phyloP scores from a whole-genome alignment of 2,329 filamentous ascomycete genomes.

The Pseudohalonectria lignicola region DNA sequence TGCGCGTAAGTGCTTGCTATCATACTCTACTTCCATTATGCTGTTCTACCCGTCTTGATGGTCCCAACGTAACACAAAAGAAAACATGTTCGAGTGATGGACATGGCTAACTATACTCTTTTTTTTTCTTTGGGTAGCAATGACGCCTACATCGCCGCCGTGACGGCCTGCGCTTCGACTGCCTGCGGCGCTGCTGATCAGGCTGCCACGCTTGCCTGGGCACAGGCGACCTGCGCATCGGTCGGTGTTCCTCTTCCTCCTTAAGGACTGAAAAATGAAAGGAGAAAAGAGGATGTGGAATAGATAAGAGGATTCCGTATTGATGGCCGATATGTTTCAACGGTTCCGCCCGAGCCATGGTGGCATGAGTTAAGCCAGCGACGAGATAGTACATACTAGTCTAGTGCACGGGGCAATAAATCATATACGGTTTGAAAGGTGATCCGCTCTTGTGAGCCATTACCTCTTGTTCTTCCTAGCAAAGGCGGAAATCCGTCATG shows the following conservation, averaged over 20 bases:
- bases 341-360: no score
- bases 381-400: no score
- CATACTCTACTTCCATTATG: background rate
- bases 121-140: background rate
- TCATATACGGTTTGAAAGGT: no score
- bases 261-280: no score
- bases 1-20: background rate
- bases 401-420: no score
- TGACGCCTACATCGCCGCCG: background rate
- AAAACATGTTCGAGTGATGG: background rate
- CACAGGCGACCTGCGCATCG: background rate
- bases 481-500: no score
- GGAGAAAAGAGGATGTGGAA: no score
- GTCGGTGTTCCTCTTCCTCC: constrained; percentile 2
- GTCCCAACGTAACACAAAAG: no score
- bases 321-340: background rate
- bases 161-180: background rate
- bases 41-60: no score
- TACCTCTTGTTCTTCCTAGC: no score
- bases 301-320: background rate
- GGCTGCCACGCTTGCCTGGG: constrained; percentile 1
- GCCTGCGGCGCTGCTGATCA: constrained; percentile 2
- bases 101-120: background rate
- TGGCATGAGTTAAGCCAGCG: no score
- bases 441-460: no score